phyloP scores from a whole-genome alignment of 495 filamentous ascomycete genomes.

The Xylaria flabelliformis region DNA sequence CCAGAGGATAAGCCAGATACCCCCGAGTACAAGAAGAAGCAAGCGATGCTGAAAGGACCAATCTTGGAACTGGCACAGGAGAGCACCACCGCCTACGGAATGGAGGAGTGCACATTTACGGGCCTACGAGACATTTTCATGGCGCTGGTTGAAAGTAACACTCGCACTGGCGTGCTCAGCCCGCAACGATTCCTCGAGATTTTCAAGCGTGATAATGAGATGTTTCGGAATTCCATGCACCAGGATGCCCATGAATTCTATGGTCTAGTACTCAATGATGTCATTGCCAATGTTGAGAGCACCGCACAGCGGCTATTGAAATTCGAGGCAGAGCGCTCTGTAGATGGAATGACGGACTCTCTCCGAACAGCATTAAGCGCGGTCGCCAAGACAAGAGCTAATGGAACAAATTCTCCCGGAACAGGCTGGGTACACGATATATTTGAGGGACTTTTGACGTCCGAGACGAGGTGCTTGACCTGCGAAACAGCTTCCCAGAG shows the following conservation, averaged over 20 bases:
- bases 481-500: conserved; percentile 95
- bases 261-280: conserved; percentile 92
- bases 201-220: conserved; percentile 90
- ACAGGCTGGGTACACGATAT: conserved; percentile 96
- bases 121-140: conserved; percentile 96
- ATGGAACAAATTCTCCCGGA: conserved; percentile 50
- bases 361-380: conserved; percentile 54
- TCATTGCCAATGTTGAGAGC: conserved; percentile 90
- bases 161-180: conserved; percentile 88
- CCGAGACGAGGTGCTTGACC: conserved; percentile 94
- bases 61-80: conserved; percentile 82
- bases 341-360: conserved; percentile 46
- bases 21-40: conserved; percentile 96
- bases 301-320: conserved; percentile 68
- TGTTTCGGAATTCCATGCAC: conserved; percentile 96
- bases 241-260: conserved; percentile 98
- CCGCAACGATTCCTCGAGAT: conserved; percentile 94
- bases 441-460: conserved; percentile 93
- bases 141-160: conserved; percentile 79
- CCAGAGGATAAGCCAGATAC: conserved; percentile 80
- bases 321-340: conserved; percentile 47
- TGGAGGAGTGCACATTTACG: conserved; percentile 94
- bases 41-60: conserved; percentile 84
- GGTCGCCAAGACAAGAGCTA: conserved; percentile 47
- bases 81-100: conserved; percentile 81